Evolutionary conservation across 192 early-diverging fungal species (phyloP).

Genomic region (Chytriomyces confervae): DNA sequence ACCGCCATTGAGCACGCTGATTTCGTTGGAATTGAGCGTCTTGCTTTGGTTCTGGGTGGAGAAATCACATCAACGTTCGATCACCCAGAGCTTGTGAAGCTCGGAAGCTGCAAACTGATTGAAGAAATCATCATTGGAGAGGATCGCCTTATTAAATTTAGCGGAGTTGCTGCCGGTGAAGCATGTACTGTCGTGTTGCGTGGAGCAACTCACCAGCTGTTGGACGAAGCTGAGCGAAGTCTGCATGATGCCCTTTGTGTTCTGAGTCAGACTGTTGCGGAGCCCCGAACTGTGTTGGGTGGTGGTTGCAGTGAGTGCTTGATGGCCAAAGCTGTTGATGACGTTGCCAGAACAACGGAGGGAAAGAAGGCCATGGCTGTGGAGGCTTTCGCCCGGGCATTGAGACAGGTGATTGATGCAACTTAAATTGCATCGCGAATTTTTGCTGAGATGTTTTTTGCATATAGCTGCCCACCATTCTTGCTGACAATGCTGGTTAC

Average conservation of each 20-base stretch:
- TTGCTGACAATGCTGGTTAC: constrained; percentile 97
- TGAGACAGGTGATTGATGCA: constrained; percentile 63
- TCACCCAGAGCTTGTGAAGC: constrained; percentile 92
- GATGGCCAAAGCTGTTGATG: constrained; percentile 97
- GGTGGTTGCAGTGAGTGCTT: constrained; percentile 97
- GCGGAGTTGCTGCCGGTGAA: constrained; percentile 91
- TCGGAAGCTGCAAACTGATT: constrained; percentile 94
- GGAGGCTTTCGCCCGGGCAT: constrained; percentile 91
- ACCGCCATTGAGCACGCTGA: constrained; percentile 99
- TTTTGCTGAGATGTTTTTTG: background rate
- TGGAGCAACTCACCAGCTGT: constrained; percentile 90
- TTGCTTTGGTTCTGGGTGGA: constrained; percentile 97
- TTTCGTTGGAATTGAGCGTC: constrained; percentile 96
- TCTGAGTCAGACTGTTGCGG: constrained; percentile 91
- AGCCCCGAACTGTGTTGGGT: constrained; percentile 91
- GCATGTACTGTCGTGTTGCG: constrained; percentile 98
- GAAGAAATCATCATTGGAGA: constrained; percentile 99
- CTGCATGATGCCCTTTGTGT: constrained; percentile 97
- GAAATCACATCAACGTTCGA: constrained; percentile 99
- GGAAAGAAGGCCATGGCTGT: constrained; percentile 96
- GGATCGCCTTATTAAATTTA: constrained; percentile 97
- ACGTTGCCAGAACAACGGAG: constrained; percentile 84
- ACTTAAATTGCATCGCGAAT: background rate
- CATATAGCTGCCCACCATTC: constrained; percentile 88
- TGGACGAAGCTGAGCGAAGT: constrained; percentile 97